phyloP scores from a whole-genome alignment of 306 rosid species.

The Prunus armeniaca region DNA sequence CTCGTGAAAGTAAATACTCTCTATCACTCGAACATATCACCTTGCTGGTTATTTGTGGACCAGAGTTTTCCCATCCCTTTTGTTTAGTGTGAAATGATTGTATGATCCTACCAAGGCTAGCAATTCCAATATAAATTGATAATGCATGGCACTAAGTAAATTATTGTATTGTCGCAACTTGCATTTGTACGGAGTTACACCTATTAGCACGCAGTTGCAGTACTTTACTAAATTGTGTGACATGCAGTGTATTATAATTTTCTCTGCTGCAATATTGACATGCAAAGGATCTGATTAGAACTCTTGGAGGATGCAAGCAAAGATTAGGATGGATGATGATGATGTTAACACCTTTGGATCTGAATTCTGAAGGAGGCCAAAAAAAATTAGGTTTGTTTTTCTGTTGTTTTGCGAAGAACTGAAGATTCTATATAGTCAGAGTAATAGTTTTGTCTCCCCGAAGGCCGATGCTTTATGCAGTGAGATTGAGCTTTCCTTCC shows the following conservation, averaged over 20 bases:
- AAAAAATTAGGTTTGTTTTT: constrained; percentile 28
- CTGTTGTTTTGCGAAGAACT: constrained; percentile 56
- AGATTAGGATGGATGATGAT: not conserved
- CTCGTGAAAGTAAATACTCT: too few species aligned
- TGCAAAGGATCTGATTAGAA: constrained; percentile 45
- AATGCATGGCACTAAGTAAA: not conserved
- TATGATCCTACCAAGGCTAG: constrained; percentile 13
- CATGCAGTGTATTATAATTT: not conserved
- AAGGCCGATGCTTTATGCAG: constrained; percentile 45
- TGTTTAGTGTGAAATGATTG: constrained; percentile 18
- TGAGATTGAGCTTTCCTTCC: constrained; percentile 76
- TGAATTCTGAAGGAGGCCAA: constrained; percentile 9
- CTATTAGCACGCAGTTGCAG: not conserved
- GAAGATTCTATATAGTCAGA: constrained; percentile 70
- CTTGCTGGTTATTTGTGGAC: not conserved
- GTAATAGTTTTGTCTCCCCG: constrained; percentile 55
- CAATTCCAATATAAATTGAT: not conserved
- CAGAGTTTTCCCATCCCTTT: not conserved
- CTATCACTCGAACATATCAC: too few species aligned
- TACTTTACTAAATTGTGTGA: not conserved
- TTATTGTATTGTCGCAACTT: not conserved
- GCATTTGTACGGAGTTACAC: not conserved
- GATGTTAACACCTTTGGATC: constrained; percentile 36
- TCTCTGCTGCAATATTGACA: constrained; percentile 18
- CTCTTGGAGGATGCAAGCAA: constrained; percentile 47